phyloP scores from a whole-genome alignment of 140 eudicot genomes.

The Erigeron philadelphicus region DNA sequence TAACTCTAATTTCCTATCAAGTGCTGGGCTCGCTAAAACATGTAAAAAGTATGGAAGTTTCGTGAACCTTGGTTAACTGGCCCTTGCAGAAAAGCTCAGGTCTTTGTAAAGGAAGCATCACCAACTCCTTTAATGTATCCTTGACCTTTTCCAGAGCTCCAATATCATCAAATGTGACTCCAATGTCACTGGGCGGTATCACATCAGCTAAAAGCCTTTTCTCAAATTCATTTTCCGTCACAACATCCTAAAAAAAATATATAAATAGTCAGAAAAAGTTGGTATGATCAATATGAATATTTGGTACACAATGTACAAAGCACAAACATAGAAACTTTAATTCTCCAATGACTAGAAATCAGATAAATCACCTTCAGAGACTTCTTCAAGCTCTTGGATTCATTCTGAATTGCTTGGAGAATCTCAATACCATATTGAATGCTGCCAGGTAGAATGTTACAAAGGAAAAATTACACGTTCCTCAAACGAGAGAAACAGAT shows the following conservation, averaged over 20 bases:
- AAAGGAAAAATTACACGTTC: constrained; percentile 2
- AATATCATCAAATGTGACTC: constrained; percentile 95
- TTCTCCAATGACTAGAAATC: constrained; percentile 14
- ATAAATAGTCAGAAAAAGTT: constrained; percentile 15
- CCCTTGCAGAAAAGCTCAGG: constrained; percentile 99
- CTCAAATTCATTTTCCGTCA: constrained; percentile 88
- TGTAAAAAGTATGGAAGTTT: not conserved
- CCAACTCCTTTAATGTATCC: constrained; percentile 91
- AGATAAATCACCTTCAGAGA: constrained; percentile 66
- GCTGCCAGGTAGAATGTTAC: constrained; percentile 42
- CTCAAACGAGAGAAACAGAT: not conserved
- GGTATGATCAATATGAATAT: not conserved
- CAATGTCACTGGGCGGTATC: constrained; percentile 88
- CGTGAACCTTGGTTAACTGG: constrained; percentile 73
- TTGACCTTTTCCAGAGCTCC: constrained; percentile 96
- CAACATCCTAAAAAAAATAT: constrained; percentile 57
- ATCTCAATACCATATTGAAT: constrained; percentile 64
- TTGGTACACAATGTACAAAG: not conserved
- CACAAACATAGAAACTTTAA: not conserved
- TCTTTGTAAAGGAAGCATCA: constrained; percentile 94
- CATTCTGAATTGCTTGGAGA: constrained; percentile 66
- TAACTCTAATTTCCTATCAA: not conserved
- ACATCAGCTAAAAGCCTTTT: constrained; percentile 88
- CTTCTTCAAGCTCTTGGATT: constrained; percentile 83
- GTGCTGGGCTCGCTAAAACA: not conserved